Evolutionary conservation across 2,329 filamentous ascomycete genomes (phyloP).

Genomic region (Emericellopsis cladophorae): DNA sequence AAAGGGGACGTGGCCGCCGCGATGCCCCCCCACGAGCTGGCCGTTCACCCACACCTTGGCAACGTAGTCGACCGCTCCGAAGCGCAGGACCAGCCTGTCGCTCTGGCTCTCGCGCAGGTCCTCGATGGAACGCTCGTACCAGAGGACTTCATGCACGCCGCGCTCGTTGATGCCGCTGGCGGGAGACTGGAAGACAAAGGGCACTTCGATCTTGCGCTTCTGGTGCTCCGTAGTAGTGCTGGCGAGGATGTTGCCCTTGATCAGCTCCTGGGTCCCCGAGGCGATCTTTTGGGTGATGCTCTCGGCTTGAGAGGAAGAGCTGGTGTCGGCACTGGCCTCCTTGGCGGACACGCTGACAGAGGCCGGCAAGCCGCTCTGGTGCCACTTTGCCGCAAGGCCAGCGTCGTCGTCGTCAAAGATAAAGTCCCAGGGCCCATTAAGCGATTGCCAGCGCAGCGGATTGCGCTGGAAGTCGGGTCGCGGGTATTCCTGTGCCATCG

Average conservation of each 20-base stretch:
- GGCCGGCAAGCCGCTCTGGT: constrained; percentile 33
- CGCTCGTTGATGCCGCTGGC: constrained; percentile 50
- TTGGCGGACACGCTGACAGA: constrained; percentile 17
- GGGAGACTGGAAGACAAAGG: constrained; percentile 52
- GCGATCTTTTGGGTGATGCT: constrained; percentile 30
- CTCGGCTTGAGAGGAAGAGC: constrained; percentile 21
- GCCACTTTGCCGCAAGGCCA: constrained; percentile 40
- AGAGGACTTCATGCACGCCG: constrained; percentile 52
- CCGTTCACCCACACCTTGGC: constrained; percentile 45
- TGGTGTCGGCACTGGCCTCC: constrained; percentile 10
- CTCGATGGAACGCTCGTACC: constrained; percentile 45
- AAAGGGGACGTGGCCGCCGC: constrained; percentile 46
- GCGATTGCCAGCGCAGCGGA: constrained; percentile 41
- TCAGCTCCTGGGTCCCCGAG: constrained; percentile 31
- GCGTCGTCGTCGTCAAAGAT: constrained; percentile 52
- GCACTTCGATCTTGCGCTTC: constrained; percentile 45
- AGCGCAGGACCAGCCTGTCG: constrained; percentile 33
- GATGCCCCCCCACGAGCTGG: constrained; percentile 36
- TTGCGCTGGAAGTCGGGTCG: constrained; percentile 51
- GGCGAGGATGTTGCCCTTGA: constrained; percentile 29
- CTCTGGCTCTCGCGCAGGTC: constrained; percentile 33
- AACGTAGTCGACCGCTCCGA: constrained; percentile 51
- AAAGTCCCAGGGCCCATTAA: constrained; percentile 53
- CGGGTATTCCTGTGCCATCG: constrained; percentile 31
- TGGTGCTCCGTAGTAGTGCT: constrained; percentile 17